These are phyloP conservation scores for Barnettozyma pratensis DNA, from an alignment of 805 yeast species.

Conservation along the genomic window DNA sequence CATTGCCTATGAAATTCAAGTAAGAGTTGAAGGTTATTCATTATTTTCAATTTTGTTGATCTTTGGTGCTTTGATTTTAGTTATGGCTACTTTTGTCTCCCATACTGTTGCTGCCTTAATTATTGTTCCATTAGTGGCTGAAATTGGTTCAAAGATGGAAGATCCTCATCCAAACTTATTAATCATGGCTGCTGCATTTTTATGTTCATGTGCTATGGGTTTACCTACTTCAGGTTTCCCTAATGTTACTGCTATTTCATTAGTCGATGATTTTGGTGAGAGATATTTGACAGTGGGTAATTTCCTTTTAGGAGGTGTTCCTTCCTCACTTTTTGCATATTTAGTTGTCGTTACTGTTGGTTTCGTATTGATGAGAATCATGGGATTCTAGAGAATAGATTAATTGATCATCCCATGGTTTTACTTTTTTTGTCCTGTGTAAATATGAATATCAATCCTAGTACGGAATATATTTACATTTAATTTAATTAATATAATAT, in stretches of 20 bases:
- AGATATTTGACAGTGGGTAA: conserved; percentile 83
- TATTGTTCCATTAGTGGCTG: conserved; percentile 82
- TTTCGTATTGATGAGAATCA: conserved; percentile 58
- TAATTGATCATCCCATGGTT: not conserved
- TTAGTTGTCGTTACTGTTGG: conserved; percentile 73
- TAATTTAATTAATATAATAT: too few species aligned
- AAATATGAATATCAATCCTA: not conserved
- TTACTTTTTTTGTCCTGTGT: not conserved
- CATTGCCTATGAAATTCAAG: conserved; percentile 67
- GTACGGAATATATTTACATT: not conserved
- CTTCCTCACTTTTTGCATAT: conserved; percentile 75
- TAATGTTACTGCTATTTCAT: conserved; percentile 92
- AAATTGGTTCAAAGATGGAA: conserved; percentile 70
- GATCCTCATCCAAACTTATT: conserved; percentile 83
- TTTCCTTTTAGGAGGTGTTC: conserved; percentile 88
- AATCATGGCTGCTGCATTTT: conserved; percentile 55
- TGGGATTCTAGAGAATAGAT: conserved; percentile 36
- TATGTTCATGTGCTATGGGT: conserved; percentile 97
- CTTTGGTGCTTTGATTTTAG: conserved; percentile 76
- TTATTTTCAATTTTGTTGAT: conserved; percentile 68
- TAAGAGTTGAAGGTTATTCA: conserved; percentile 58
- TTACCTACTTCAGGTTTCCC: conserved; percentile 97
- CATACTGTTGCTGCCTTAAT: conserved; percentile 97
- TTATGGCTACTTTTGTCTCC: conserved; percentile 90
- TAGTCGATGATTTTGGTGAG: conserved; percentile 88